Evolutionary conservation across 2,329 filamentous ascomycete genomes (phyloP).

Genomic region (Beauveria scarabaeidicola): DNA sequence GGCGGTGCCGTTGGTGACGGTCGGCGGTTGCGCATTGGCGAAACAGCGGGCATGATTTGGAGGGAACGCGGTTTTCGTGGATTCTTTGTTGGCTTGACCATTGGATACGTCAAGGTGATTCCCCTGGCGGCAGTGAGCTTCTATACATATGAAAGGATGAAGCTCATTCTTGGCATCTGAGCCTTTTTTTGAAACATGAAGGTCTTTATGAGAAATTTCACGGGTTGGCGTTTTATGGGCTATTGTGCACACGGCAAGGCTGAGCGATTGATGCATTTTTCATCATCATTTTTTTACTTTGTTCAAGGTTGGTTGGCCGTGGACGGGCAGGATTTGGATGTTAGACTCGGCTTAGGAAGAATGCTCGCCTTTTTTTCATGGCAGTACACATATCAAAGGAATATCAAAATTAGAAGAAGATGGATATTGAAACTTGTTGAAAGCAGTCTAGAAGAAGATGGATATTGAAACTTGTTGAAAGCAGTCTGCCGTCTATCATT

Average conservation of each 20-base stretch:
- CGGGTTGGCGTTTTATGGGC: slow-evolving; percentile 7
- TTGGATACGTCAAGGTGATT: slow-evolving; percentile 90
- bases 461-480: background rate
- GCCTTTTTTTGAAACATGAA: background rate
- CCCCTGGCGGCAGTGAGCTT: slow-evolving; percentile 73
- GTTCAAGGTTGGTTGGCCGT: background rate
- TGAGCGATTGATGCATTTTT: background rate
- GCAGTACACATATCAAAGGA: background rate
- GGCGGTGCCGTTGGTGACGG: slow-evolving; percentile 90
- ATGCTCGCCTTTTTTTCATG: background rate
- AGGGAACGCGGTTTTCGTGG: slow-evolving; percentile 67
- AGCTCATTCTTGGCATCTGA: slow-evolving; percentile 57
- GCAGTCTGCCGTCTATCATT: background rate
- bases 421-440: background rate
- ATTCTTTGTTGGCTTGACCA: slow-evolving; percentile 87
- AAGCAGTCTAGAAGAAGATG: background rate
- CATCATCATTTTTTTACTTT: background rate
- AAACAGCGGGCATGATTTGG: slow-evolving; percentile 70
- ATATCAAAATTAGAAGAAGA: background rate
- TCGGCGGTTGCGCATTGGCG: slow-evolving; percentile 63
- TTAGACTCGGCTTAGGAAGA: background rate
- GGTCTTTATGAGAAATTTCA: background rate
- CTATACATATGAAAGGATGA: slow-evolving; percentile 57
- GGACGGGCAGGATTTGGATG: background rate
- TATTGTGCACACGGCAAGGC: background rate